Base-by-base conservation (phyloP, 2,329 filamentous ascomycete species). In the Stagonosporopsis chrysanthemi region DNA sequence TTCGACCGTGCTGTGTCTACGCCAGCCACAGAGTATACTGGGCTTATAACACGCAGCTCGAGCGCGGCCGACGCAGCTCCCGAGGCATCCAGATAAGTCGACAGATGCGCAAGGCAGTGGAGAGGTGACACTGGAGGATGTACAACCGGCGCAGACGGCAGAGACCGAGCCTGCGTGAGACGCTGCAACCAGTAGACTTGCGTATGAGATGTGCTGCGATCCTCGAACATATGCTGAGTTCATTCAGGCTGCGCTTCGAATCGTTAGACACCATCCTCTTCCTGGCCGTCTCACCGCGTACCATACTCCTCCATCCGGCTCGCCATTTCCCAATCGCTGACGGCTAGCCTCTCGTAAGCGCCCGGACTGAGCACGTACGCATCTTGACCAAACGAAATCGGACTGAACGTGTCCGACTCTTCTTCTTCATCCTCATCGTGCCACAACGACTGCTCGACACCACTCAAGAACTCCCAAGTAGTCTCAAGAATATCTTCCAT, bases 391-490 rank as follows among this genome's bases (percentile, higher is more conserved):
- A 47, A 48, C 6, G 56, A 50, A 36, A 28, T 45, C 5, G 44
- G 49, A 46, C 49, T 53, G 19, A 54, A 22, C 8, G 15, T 39
- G 48, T 66, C 53, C 54, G 56, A 58, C 19, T 64, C 55, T 24
- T 52, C 60, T 9, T 56, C 54, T n/a, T 63, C 61, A 12, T 64
- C 68, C 7, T 22, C 48, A n/a, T 68, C 68, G 22, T 69, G 66
- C 73, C 71, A 75, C 3, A 75, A 57, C 51, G 74, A 68, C 41
- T 75, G 73, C 41, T 74, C 71, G 17, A 70, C 58, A 12, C 73
- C 71, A 33, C 67, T 71, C 26, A 75, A 41, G 40, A 75, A 75
- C 35, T 74, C 73, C 71, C 73, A 75, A 2, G 63, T 71, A 14
- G 56, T 67, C 19, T 68, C 71, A 1, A 74, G 50, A 7, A 71